Conservation (phyloP, 2,329 filamentous ascomycete species). For the Trichoderma endophyticum region DNA sequence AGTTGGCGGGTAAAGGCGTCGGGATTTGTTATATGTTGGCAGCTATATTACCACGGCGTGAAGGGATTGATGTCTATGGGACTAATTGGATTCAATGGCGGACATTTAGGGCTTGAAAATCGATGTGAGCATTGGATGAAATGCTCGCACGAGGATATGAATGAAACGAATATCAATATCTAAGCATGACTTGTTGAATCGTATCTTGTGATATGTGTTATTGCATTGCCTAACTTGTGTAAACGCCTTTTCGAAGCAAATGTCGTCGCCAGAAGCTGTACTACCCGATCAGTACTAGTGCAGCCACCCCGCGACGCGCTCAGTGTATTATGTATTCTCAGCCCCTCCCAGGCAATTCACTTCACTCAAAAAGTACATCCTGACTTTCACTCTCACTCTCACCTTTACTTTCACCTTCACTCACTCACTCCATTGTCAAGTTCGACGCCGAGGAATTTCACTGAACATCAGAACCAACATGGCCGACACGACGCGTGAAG, state of each 20-base stretch:
- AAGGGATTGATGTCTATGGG: conserved; percentile 3
- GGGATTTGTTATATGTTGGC: neutral
- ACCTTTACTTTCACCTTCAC: neutral
- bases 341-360: neutral
- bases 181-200: neutral
- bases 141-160: neutral
- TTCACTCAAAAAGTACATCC: neutral
- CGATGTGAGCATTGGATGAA: neutral
- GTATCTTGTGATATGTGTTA: neutral
- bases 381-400: neutral
- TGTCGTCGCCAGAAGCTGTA: neutral
- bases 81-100: neutral
- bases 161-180: neutral
- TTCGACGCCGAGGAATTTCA: neutral
- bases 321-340: neutral
- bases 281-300: neutral
- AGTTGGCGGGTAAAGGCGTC: neutral
- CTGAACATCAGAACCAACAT: conserved; percentile 23
- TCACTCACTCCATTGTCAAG: neutral
- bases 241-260: neutral
- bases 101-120: neutral
- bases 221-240: neutral
- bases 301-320: neutral
- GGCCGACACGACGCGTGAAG: conserved; percentile 32
- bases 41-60: neutral